A percentile compares a stretch with the other conserved stretches of the same genome.
Evolutionary conservation across 345 rosid species (phyloP).

Genomic region (Salix koriyanagi): DNA sequence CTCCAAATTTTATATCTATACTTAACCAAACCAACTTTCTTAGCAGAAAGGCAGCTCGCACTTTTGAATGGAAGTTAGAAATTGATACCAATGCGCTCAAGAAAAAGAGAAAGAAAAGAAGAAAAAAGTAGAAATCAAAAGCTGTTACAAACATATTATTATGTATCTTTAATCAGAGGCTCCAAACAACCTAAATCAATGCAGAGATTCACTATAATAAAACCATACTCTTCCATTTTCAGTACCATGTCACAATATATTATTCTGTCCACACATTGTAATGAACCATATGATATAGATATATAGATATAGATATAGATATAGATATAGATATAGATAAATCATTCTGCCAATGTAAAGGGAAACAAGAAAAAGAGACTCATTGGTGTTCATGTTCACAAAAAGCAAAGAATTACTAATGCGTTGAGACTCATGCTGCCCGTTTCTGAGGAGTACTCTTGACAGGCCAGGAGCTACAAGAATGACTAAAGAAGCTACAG

Average conservation of each 20-base stretch:
- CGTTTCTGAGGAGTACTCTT: not conserved
- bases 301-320: not conserved
- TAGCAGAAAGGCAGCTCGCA: not conserved
- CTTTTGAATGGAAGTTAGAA: constrained; percentile 5
- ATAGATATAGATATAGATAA: not conserved
- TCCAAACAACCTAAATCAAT: constrained; percentile 11
- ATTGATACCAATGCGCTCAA: not conserved
- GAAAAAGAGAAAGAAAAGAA: too few relatives aligned
- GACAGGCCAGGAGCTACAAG: not conserved
- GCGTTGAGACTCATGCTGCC: not conserved
- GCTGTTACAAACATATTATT: constrained; percentile 16
- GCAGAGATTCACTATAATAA: constrained; percentile 11
- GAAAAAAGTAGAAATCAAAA: not conserved
- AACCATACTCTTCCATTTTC: constrained; percentile 22
- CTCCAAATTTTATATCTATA: too few relatives aligned
- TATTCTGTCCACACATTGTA: constrained; percentile 4
- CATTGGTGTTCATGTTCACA: constrained; percentile 3
- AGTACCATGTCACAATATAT: not conserved
- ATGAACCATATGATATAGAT: not conserved
- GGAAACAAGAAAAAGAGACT: not conserved
- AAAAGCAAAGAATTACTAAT: constrained; percentile 6
- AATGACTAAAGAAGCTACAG: not conserved
- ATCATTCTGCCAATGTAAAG: constrained; percentile 4
- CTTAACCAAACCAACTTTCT: not conserved
- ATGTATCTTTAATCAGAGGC: not conserved